Percentiles rank a stretch among this genome's conserved stretches.
Evolutionary conservation across 2,329 filamentous ascomycete genomes (phyloP).

Genomic region (Curvularia verruculosa): DNA sequence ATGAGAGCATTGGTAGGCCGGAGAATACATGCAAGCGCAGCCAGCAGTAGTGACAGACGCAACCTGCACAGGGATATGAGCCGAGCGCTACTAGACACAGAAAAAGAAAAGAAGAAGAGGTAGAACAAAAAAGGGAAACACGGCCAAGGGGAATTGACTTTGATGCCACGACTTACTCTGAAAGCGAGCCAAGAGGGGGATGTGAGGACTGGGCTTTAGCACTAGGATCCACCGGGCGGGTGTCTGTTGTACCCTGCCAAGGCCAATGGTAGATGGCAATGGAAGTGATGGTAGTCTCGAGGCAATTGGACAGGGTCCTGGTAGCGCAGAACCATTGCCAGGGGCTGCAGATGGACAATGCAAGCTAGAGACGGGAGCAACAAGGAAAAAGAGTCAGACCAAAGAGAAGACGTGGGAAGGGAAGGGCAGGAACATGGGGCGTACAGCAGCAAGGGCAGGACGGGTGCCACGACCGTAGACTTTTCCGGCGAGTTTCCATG

Average conservation of each 20-base stretch:
- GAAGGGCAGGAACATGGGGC: conserved; percentile 43
- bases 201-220: conserved; percentile 42
- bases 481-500: conserved; percentile 78
- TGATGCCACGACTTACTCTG: conserved; percentile 34
- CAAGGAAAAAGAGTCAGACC: neutral
- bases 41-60: conserved; percentile 69
- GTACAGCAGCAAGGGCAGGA: conserved; percentile 72
- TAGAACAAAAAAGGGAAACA: neutral
- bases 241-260: conserved; percentile 62
- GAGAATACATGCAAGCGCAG: conserved; percentile 81
- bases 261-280: conserved; percentile 84
- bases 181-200: conserved; percentile 35
- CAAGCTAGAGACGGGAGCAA: conserved; percentile 59
- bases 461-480: conserved; percentile 72
- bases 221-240: conserved; percentile 24
- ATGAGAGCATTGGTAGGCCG: conserved; percentile 89
- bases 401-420: neutral
- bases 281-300: conserved; percentile 87
- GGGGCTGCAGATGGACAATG: conserved; percentile 74
- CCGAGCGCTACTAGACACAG: conserved; percentile 16
- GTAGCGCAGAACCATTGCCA: conserved; percentile 98
- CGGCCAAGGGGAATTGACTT: conserved; percentile 7
- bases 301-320: conserved; percentile 89
- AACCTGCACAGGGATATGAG: conserved; percentile 43
- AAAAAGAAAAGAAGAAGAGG: neutral